phyloP scores from a whole-genome alignment of 2,329 filamentous ascomycete genomes.

The Ampelomyces quisqualis region DNA sequence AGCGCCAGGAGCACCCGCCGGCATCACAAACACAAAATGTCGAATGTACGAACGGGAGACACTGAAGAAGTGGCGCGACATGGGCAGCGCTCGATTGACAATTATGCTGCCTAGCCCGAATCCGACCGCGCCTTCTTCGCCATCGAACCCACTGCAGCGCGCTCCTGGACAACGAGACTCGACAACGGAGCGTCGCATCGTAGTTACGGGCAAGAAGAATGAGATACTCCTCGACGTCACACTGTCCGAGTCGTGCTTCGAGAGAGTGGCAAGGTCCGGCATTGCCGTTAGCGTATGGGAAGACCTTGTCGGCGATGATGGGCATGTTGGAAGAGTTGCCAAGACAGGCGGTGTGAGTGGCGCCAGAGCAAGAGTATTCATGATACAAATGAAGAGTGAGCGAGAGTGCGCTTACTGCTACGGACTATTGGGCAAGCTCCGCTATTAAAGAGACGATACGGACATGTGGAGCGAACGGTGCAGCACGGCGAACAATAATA shows the following conservation, averaged over 20 bases:
- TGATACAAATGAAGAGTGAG: slow-evolving; percentile 59
- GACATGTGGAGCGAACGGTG: too few species aligned
- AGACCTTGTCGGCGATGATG: slow-evolving; percentile 46
- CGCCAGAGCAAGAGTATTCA: slow-evolving; percentile 61
- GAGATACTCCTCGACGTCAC: slow-evolving; percentile 78
- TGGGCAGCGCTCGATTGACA: slow-evolving; percentile 79
- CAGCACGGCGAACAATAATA: too few species aligned
- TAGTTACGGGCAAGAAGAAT: slow-evolving; percentile 71
- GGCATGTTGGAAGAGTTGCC: slow-evolving; percentile 62
- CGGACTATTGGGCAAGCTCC: slow-evolving; percentile 51
- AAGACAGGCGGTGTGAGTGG: slow-evolving; percentile 59
- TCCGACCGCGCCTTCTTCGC: slow-evolving; percentile 50
- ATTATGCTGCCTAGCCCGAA: slow-evolving; percentile 69
- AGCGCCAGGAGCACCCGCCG: slow-evolving; percentile 54
- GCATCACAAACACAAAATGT: slow-evolving; percentile 79
- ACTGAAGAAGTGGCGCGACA: slow-evolving; percentile 81
- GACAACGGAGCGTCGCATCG: slow-evolving; percentile 76
- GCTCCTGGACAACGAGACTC: slow-evolving; percentile 42
- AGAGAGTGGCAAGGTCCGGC: slow-evolving; percentile 77
- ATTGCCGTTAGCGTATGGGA: slow-evolving; percentile 90
- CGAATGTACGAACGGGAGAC: slow-evolving; percentile 78
- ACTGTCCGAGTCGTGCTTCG: slow-evolving; percentile 80
- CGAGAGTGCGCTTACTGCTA: slow-evolving; percentile 53
- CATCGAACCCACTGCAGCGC: slow-evolving; percentile 30
- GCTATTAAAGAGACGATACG: too few species aligned